Conservation (phyloP, 345 rosid species). For the Camelina laxa region DNA sequence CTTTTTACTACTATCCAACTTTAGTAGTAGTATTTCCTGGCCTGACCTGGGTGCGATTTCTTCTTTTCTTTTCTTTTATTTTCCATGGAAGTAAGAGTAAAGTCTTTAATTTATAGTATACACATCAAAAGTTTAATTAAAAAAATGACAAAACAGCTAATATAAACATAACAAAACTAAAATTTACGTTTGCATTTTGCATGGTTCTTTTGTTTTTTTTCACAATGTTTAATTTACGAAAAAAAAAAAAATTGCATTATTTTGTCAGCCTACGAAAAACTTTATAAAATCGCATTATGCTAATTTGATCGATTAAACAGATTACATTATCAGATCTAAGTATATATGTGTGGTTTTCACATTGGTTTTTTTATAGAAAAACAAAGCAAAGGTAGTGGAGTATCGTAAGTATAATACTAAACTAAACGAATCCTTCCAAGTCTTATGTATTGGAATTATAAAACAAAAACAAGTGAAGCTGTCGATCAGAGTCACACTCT, state of each 20-base stretch:
- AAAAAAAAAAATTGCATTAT: not conserved
- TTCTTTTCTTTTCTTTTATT: not conserved
- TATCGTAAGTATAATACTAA: not conserved
- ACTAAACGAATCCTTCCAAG: slow-evolving; percentile 31
- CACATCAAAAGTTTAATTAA: not conserved
- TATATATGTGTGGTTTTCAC: not conserved
- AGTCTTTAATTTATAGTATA: not conserved
- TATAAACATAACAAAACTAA: not conserved
- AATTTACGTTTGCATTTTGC: not conserved
- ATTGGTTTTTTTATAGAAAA: no score
- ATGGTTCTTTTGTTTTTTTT: not conserved
- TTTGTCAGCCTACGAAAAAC: no score
- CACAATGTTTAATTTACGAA: not conserved
- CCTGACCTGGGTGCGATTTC: not conserved
- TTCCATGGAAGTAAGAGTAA: slow-evolving; percentile 15
- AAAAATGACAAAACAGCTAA: not conserved
- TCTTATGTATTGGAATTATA: slow-evolving; percentile 8
- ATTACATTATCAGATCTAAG: not conserved
- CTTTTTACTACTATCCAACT: slow-evolving; percentile 23
- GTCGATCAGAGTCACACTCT: slow-evolving; percentile 28
- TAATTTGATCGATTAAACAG: not conserved
- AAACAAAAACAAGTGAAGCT: slow-evolving; percentile 14
- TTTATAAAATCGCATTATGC: not conserved
- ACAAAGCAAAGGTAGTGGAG: not conserved
- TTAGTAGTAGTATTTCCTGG: not conserved